Base-by-base conservation (phyloP, 352 stramenopile species). In the Pythium chondricola region DNA sequence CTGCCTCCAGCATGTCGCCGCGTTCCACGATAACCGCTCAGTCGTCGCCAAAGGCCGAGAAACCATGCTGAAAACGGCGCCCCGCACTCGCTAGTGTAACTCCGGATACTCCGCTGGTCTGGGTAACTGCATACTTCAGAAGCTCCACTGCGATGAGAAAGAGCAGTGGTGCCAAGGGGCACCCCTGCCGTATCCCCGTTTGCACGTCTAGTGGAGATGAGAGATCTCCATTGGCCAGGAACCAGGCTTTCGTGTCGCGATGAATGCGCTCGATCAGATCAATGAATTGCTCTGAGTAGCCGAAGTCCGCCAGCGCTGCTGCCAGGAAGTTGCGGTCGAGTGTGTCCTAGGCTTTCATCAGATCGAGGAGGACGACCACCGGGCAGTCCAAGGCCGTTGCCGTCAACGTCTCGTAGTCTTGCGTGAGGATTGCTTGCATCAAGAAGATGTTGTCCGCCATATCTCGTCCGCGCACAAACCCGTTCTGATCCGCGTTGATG, bases 31-130 rank as follows among this genome's bases (percentile, higher is more conserved):
- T 59, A 0, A 63, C 39, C 3, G 36, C 43, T 0, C 56, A 56
- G 35, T 69, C 61, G 25, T 69, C 56, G 0, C 65, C 56, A 41
- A 69, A 65, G 2, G 45, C 51, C n/a, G 56, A 54, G 6, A 59
- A 52, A 11, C 13, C 10, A 21, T 58, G 46, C 2, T 14, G 1
- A 14, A 26, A 6, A 6, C 10, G 1, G 7, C 20, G 6, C 0
- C 13, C 18, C 0, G 11, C 14, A 1, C 26, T 9, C 10, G 17
- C 0, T 4, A 62, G 18, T 4, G 13, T 17, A 16, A 58, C 56
- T 1, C 48, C 58, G 6, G 20, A 3, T 4, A 55, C 8, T 0
- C 31, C 24, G 1, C 22, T 13, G 0, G 39, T 39, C 33, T 63
- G 47, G 1, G 17, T 16, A 0, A 69, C n/a, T 0, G 48, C 52